These are phyloP conservation scores for Monosporascus sp. DNA, from an alignment of 2,329 filamentous ascomycete genomes.

Conservation along the genomic window DNA sequence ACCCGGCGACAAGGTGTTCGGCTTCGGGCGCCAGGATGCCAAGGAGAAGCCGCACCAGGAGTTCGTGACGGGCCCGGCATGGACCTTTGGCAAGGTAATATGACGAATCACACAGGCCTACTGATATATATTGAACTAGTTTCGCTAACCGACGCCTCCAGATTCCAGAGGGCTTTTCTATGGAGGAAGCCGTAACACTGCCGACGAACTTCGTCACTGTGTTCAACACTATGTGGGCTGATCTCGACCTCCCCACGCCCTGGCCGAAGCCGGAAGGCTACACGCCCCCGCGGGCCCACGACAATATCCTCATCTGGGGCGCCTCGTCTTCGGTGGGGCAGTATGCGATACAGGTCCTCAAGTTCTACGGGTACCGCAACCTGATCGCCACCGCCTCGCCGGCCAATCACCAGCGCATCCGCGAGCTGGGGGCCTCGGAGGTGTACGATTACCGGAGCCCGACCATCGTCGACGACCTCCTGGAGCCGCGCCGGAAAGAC, in stretches of 20 bases:
- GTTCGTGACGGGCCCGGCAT: slow-evolving; percentile 47
- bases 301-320: slow-evolving; percentile 46
- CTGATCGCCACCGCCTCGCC: slow-evolving; percentile 44
- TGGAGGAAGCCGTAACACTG: slow-evolving; percentile 34
- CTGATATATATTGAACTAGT: neutral
- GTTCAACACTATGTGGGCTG: slow-evolving; percentile 48
- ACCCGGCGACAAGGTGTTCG: slow-evolving; percentile 52
- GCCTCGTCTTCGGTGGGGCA: slow-evolving; percentile 48
- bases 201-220: slow-evolving; percentile 56
- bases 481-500: slow-evolving; percentile 13
- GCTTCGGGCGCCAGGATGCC: slow-evolving; percentile 44
- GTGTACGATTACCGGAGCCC: slow-evolving; percentile 43
- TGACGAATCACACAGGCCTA: neutral
- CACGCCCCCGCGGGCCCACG: slow-evolving; percentile 29
- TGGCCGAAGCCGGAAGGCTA: slow-evolving; percentile 49
- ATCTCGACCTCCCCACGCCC: slow-evolving; percentile 49
- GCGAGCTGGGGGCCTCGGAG: slow-evolving; percentile 36
- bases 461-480: slow-evolving; percentile 29
- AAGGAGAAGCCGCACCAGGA: slow-evolving; percentile 52
- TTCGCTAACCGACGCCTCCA: slow-evolving; percentile 3
- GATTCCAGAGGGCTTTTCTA: slow-evolving; percentile 19
- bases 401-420: slow-evolving; percentile 40
- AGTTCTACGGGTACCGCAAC: slow-evolving; percentile 47
- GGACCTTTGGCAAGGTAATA: slow-evolving; percentile 38
- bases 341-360: slow-evolving; percentile 45